phyloP scores from a whole-genome alignment of 2,329 filamentous ascomycete genomes.

The Colletotrichum gigasporum region DNA sequence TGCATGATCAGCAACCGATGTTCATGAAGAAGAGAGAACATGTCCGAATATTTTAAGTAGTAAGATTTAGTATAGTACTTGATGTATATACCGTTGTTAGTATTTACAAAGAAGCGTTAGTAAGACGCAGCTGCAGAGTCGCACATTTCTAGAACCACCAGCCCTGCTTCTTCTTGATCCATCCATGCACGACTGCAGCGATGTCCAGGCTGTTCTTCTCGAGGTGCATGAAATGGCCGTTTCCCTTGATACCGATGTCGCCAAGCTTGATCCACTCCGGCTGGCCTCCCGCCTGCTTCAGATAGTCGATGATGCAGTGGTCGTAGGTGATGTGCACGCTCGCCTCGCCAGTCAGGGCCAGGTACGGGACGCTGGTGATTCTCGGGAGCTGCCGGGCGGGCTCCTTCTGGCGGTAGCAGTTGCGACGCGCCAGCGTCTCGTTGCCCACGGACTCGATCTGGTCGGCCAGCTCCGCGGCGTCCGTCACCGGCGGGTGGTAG shows the following conservation, averaged over 20 bases:
- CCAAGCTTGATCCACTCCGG: slow-evolving; percentile 55
- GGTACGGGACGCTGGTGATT: slow-evolving; percentile 52
- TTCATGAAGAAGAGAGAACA: too few species aligned
- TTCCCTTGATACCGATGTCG: slow-evolving; percentile 56
- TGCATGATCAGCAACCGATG: too few species aligned
- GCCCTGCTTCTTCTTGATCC: slow-evolving; percentile 41
- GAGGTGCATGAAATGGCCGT: slow-evolving; percentile 59
- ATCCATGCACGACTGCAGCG: slow-evolving; percentile 46
- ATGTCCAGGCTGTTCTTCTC: slow-evolving; percentile 50
- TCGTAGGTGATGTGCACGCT: slow-evolving; percentile 62
- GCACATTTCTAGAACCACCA: slow-evolving; percentile 14
- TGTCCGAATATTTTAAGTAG: too few species aligned
- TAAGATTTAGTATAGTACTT: not conserved
- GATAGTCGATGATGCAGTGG: slow-evolving; percentile 59
- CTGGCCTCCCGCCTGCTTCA: slow-evolving; percentile 56
- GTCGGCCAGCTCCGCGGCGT: slow-evolving; percentile 35
- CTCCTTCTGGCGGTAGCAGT: slow-evolving; percentile 40
- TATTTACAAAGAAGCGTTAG: not conserved
- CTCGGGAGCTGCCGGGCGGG: slow-evolving; percentile 52
- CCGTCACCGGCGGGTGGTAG: slow-evolving; percentile 39
- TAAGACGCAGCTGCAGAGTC: not conserved
- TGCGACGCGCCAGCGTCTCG: slow-evolving; percentile 32
- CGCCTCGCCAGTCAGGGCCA: slow-evolving; percentile 58
- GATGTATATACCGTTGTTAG: not conserved
- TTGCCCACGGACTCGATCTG: slow-evolving; percentile 37